A percentile compares a stretch with the other conserved stretches of the same genome.
phyloP scores from a whole-genome alignment of 768 basidiomycete species.

The Trametes cubensis region DNA sequence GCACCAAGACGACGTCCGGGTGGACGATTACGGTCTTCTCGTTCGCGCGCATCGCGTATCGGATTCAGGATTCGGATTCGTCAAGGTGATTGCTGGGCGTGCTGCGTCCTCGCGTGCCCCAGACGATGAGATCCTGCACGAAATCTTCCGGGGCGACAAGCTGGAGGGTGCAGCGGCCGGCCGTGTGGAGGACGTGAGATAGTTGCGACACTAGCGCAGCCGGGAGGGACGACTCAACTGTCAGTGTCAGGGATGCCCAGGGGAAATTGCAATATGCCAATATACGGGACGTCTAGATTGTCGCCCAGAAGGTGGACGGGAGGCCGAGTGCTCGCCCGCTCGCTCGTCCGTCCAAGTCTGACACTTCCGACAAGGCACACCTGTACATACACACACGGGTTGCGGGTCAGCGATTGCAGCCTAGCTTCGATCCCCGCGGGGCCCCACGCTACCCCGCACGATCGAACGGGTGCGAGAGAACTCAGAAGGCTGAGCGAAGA shows the following conservation, averaged over 20 bases:
- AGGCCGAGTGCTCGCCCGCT: not conserved
- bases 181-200: not conserved
- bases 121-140: not conserved
- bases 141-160: not conserved
- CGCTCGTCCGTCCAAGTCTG: not conserved
- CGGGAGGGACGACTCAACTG: not conserved
- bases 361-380: not conserved
- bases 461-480: not conserved
- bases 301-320: too few species aligned
- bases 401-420: not conserved
- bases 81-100: too few species aligned
- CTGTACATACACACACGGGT: too few species aligned
- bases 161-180: not conserved
- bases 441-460: conserved; percentile 14
- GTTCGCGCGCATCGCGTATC: conserved; percentile 64
- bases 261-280: not conserved
- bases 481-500: not conserved
- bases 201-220: not conserved
- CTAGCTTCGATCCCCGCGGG: conserved; percentile 17
- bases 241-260: not conserved
- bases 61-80: too few species aligned
- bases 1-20: conserved; percentile 71
- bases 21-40: conserved; percentile 67
- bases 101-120: too few species aligned
- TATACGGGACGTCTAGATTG: not conserved